phyloP scores from a whole-genome alignment of 371 early-diverging fungal species.

The Syncephalastrum sp. region DNA sequence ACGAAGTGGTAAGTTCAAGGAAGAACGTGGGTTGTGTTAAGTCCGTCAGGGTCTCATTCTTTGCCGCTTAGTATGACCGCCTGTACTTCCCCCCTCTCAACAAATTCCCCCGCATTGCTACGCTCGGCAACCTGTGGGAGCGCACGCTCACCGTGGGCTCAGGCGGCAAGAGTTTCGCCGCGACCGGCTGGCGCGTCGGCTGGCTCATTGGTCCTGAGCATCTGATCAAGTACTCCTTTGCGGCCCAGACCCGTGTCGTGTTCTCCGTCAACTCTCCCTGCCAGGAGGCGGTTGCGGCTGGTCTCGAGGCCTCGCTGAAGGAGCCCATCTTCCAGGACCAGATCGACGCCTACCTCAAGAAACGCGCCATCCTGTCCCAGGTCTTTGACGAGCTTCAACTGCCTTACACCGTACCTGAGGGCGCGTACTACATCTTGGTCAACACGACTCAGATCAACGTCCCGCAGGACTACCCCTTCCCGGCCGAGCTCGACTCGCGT shows the following conservation, averaged over 20 bases:
- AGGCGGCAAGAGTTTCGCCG: slow-evolving; percentile 92
- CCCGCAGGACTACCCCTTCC: slow-evolving; percentile 66
- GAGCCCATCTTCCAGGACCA: slow-evolving; percentile 74
- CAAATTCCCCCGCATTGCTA: slow-evolving; percentile 77
- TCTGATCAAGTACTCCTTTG: slow-evolving; percentile 73
- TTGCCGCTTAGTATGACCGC: slow-evolving; percentile 73
- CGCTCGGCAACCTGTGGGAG: slow-evolving; percentile 83
- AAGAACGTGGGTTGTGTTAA: too few relatives aligned
- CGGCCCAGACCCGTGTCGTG: slow-evolving; percentile 89
- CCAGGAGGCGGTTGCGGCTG: slow-evolving; percentile 86
- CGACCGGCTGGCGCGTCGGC: slow-evolving; percentile 97
- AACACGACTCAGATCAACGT: slow-evolving; percentile 71
- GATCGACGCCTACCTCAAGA: slow-evolving; percentile 61
- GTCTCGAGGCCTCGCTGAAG: slow-evolving; percentile 66
- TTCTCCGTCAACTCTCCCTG: slow-evolving; percentile 90
- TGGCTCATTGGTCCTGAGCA: slow-evolving; percentile 87
- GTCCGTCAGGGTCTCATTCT: too few relatives aligned
- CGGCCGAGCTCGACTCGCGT: slow-evolving; percentile 58
- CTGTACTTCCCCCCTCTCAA: slow-evolving; percentile 72
- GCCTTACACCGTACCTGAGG: slow-evolving; percentile 86
- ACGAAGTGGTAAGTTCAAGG: slow-evolving; percentile 77
- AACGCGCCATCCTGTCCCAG: slow-evolving; percentile 72
- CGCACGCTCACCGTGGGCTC: slow-evolving; percentile 94
- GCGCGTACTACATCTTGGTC: slow-evolving; percentile 92
- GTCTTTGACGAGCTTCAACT: slow-evolving; percentile 72